Evolutionary conservation across 2,329 filamentous ascomycete genomes (phyloP), one percentile per base, ranked within the genome.

Genomic region (Xylariaceae sp.): DNA sequence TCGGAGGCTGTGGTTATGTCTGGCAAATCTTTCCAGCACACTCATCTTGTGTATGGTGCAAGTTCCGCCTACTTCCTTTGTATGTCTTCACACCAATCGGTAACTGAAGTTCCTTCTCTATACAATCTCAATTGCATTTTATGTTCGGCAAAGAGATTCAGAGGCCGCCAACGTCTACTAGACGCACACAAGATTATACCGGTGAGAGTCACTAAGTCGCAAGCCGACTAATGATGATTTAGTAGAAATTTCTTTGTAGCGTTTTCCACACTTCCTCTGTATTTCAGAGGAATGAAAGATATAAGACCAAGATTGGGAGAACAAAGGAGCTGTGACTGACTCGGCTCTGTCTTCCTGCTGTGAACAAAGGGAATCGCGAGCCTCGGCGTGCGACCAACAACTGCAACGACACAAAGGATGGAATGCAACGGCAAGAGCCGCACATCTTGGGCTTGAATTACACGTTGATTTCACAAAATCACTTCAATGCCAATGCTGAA

Each of bases 1-100:
- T 55, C 49, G 60, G 16, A 57, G 23, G 41, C 64, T 66, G 23
- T 66, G 57, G 51, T 68, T 69, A 12, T 63, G 62, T 33, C 62
- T 61, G 6, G 64, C 61, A 26, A 71, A 63, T 24, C 64, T 62
- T 47, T 70, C 68, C 8, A 70, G 58, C 40, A 67, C 59, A 28
- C 67, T 71, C 68, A 69, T 60, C 16, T 34, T 56, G 33, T 26
- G n/a, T n/a, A n/a, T n/a, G 3, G 21, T 37, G 14, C 16, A 26
- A 14, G 28, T 29, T n/a, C 19, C 7, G 24, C 33, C 17, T 33
- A 31, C 9, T 41, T n/a, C 2, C 21, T 24, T 21, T 31, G 21
- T 34, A 14, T 7, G 16, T 43, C 17, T 29, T 31, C 36, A 11
- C 29, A 16, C 14, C 12, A 12, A 39, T 17, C 16, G 6, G 49